Evolutionary conservation across 108 stramenopile genomes (phyloP).

Genomic region (Thalassiosira profunda): DNA sequence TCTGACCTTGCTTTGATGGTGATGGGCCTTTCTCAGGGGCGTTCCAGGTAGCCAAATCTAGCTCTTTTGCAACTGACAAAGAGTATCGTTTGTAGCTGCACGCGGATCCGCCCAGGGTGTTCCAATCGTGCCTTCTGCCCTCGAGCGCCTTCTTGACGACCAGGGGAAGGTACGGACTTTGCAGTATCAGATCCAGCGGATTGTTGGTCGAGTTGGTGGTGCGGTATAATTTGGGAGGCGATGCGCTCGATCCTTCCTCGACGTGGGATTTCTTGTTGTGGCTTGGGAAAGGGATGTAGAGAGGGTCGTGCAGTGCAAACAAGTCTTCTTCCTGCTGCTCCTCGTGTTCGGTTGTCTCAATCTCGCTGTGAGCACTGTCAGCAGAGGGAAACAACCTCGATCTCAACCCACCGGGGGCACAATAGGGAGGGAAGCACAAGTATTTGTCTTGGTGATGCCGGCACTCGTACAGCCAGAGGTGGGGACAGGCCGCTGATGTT

Average conservation of each 20-base stretch:
- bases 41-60: no score
- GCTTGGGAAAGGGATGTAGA: no score
- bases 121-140: conserved; percentile 22
- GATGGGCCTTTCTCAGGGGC: no score
- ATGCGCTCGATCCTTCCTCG: no score
- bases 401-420: conserved; percentile 35
- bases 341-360: not conserved
- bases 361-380: not conserved
- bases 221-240: not conserved
- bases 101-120: conserved; percentile 25
- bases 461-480: conserved; percentile 30
- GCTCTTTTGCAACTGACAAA: not conserved
- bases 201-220: not conserved
- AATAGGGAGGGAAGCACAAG: conserved; percentile 44
- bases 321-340: no score
- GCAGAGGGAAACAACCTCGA: conserved; percentile 18
- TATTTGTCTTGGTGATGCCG: conserved; percentile 24
- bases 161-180: conserved; percentile 14
- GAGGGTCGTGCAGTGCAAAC: no score
- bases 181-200: conserved; percentile 22
- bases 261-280: not conserved
- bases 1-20: no score
- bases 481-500: not conserved
- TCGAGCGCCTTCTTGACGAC: conserved; percentile 11
- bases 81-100: conserved; percentile 24